These are phyloP conservation scores for Avena sativa DNA, from an alignment of 176 grass and related monocot species.

Conservation along the genomic window DNA sequence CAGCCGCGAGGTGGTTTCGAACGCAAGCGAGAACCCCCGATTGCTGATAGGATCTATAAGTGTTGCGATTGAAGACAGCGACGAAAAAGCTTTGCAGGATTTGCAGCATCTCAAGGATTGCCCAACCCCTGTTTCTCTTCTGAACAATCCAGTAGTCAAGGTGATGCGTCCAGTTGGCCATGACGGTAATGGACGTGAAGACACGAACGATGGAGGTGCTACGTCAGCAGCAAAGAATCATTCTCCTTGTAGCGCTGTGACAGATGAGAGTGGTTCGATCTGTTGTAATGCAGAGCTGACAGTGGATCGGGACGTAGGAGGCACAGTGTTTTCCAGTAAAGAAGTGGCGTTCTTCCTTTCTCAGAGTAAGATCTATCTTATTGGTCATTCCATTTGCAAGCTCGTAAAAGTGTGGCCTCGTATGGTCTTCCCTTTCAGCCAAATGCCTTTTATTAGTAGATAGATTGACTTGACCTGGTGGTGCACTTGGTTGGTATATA, in stretches of 20 bases:
- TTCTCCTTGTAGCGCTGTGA: conserved; percentile 1
- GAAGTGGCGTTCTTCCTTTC: conserved; percentile 69
- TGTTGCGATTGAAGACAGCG: conserved; percentile 58
- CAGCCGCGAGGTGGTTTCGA: conserved; percentile 15
- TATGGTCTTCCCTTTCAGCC: background rate
- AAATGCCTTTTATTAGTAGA: background rate
- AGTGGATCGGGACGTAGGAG: conserved; percentile 9
- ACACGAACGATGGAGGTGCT: background rate
- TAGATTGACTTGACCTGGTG: background rate
- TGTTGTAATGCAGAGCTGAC: conserved; percentile 7
- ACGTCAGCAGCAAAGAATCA: background rate
- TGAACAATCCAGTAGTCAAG: conserved; percentile 27
- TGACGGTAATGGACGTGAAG: conserved; percentile 29
- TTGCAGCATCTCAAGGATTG: conserved; percentile 12
- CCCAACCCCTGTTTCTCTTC: conserved; percentile 26
- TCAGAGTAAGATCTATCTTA: conserved; percentile 56
- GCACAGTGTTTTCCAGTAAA: conserved; percentile 52
- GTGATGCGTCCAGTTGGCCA: conserved; percentile 10
- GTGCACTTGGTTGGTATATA: no score
- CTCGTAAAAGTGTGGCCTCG: background rate
- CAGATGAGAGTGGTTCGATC: conserved; percentile 33
- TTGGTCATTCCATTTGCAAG: no score
- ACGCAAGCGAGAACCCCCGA: conserved; percentile 52
- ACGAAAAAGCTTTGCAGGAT: conserved; percentile 1
- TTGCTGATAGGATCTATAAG: conserved; percentile 92